Base-by-base conservation (phyloP, 2,329 filamentous ascomycete species). In the Nemania sp. region DNA sequence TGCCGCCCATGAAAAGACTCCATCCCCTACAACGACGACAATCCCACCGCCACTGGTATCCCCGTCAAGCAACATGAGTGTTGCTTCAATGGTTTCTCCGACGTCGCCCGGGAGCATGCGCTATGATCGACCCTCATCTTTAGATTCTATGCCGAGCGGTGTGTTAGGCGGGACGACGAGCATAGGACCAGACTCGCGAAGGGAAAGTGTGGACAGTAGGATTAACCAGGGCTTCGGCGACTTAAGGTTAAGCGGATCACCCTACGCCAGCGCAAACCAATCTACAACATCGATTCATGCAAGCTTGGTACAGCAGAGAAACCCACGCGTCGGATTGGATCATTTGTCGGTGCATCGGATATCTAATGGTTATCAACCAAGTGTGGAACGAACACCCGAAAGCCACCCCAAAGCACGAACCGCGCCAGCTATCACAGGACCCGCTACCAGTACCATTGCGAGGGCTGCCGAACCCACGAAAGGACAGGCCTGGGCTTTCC, bases 401-500 rank as follows among this genome's bases (percentile, higher is more conserved):
- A 77, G 81, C 11, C 80, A 80, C 62, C 77, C 76, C 72, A 88
- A 86, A 77, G 83, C 84, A 60, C 87, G 90, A 71, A 90, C 89
- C 1, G 92, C 92, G 2, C 92, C 92, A 5, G 88, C 91, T 8
- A 95, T 95, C 74, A 93, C 90, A 27, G 91, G 92, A 72, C 91
- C 83, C 70, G 90, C 84, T 72, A 89, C 82, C 61, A 87, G 85
- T 80, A 88, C 82, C 75, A 92, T 86, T 82, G 91, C 88, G 75
- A 90, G 83, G 73, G 92, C 92, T 45, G 90, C 91, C 32, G 91
- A 93, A 77, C 92, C 92, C 5, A 94, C 91, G 11, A 93, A 93
- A 79, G 92, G 92, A 77, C 92, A 92, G 77, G 90, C 92, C 4
- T 95, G 92, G 92, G 92, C 92, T 72, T 94, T 94, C 73, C 92